These are phyloP conservation scores for Tagetes erecta DNA, from an alignment of 129 eudicot genomes.

Conservation along the genomic window DNA sequence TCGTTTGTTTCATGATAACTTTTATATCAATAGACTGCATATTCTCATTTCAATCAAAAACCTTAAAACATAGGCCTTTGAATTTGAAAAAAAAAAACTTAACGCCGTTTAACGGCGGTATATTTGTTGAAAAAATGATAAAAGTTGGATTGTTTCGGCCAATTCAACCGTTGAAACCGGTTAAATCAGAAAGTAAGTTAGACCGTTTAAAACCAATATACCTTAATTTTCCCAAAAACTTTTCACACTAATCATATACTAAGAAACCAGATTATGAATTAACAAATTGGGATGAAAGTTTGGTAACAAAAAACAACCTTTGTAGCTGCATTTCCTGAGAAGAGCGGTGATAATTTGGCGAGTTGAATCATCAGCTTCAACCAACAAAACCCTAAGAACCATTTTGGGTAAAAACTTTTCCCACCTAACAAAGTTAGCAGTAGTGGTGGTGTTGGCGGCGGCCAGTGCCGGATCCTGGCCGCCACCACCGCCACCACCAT, in stretches of 20 bases:
- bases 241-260: background rate
- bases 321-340: conserved; percentile 85
- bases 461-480: background rate
- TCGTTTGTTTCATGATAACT: too few species aligned
- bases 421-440: conserved; percentile 53
- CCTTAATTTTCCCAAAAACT: background rate
- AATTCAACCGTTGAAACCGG: too few species aligned
- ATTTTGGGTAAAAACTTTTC: conserved; percentile 70
- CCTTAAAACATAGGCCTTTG: too few species aligned
- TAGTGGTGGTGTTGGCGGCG: background rate
- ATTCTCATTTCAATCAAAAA: too few species aligned
- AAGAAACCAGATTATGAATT: background rate
- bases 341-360: conserved; percentile 87
- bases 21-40: too few species aligned
- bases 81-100: too few species aligned
- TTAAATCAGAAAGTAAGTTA: too few species aligned
- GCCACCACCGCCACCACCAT: conserved; percentile 26
- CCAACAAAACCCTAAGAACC: conserved; percentile 69
- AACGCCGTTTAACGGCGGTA: too few species aligned
- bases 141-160: too few species aligned
- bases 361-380: conserved; percentile 89
- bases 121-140: too few species aligned
- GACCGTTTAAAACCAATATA: too few species aligned
- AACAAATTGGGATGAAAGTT: background rate
- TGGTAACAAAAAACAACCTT: conserved; percentile 44